Percentiles rank a stretch among this genome's conserved stretches.
Evolutionary conservation across 1,139 yeast genomes (phyloP).

Genomic region (Suhomyces chickasaworum): DNA sequence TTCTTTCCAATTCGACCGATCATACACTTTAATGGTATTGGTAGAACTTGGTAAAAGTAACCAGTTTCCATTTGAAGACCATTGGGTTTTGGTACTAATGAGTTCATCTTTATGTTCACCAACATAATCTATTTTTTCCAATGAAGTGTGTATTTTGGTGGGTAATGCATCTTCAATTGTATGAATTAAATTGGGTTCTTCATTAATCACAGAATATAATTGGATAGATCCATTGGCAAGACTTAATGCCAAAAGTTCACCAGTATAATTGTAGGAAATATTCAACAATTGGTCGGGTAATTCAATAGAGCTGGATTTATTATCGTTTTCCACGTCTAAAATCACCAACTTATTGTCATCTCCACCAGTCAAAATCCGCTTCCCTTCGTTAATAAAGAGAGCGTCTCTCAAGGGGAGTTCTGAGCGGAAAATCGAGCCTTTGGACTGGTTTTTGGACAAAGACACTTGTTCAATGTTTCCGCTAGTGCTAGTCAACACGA

Average conservation of each 20-base stretch:
- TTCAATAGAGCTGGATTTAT: conserved; percentile 35
- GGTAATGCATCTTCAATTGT: conserved; percentile 46
- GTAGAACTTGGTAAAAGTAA: conserved; percentile 58
- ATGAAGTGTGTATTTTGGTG: conserved; percentile 35
- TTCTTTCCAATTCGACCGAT: conserved; percentile 35
- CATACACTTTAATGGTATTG: conserved; percentile 37
- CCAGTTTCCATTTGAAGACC: conserved; percentile 54
- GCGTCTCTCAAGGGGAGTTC: conserved; percentile 70
- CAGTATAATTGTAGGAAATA: conserved; percentile 61
- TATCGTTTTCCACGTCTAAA: conserved; percentile 48
- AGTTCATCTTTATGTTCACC: conserved; percentile 46
- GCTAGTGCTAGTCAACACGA: conserved; percentile 35
- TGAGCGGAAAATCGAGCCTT: conserved; percentile 39
- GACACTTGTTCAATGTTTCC: conserved; percentile 40
- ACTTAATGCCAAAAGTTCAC: conserved; percentile 62
- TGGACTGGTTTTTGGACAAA: conserved; percentile 22
- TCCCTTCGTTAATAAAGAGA: conserved; percentile 68
- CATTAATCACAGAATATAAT: conserved; percentile 60
- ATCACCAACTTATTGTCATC: conserved; percentile 68
- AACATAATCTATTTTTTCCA: conserved; percentile 39
- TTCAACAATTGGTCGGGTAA: conserved; percentile 60
- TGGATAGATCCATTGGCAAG: conserved; percentile 68
- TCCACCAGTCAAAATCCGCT: conserved; percentile 71
- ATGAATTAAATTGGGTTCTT: conserved; percentile 38
- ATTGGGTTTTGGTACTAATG: conserved; percentile 33